Evolutionary conservation across 768 basidiomycete genomes (phyloP).

Genomic region (Auricularia heimuer): DNA sequence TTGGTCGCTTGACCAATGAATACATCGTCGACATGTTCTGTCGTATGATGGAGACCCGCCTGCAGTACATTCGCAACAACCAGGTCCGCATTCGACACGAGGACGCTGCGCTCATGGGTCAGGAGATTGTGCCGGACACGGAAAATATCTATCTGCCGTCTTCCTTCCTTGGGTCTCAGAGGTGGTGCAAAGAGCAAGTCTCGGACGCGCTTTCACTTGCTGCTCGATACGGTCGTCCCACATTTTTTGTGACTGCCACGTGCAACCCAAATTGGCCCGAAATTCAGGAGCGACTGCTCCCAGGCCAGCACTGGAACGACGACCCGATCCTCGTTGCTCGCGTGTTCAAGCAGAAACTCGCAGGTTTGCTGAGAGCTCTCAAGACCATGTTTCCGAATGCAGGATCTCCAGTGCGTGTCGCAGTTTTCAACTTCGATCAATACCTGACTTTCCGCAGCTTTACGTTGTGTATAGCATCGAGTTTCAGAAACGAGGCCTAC

Average conservation of each 20-base stretch:
- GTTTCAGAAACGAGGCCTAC: slow-evolving; percentile 48
- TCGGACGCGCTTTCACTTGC: too few species aligned
- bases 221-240: slow-evolving; percentile 12
- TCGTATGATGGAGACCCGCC: slow-evolving; percentile 21
- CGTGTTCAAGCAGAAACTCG: slow-evolving; percentile 33
- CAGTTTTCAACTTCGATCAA: too few species aligned
- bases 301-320: slow-evolving; percentile 30
- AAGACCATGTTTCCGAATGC: too few species aligned
- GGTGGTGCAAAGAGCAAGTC: too few species aligned
- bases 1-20: slow-evolving; percentile 15
- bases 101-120: slow-evolving; percentile 24
- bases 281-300: slow-evolving; percentile 26
- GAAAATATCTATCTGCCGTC: slow-evolving; percentile 34
- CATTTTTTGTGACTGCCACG: slow-evolving; percentile 45
- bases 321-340: slow-evolving; percentile 37
- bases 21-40: slow-evolving; percentile 34
- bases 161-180: slow-evolving; percentile 16
- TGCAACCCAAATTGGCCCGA: slow-evolving; percentile 43
- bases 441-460: too few species aligned
- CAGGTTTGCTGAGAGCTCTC: too few species aligned
- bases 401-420: too few species aligned
- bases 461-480: slow-evolving; percentile 39
- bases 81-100: slow-evolving; percentile 16
- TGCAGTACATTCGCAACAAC: slow-evolving; percentile 25
- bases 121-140: slow-evolving; percentile 10